Base-by-base conservation (phyloP, 441 rosid species). In the Adansonia madagascariensis region DNA sequence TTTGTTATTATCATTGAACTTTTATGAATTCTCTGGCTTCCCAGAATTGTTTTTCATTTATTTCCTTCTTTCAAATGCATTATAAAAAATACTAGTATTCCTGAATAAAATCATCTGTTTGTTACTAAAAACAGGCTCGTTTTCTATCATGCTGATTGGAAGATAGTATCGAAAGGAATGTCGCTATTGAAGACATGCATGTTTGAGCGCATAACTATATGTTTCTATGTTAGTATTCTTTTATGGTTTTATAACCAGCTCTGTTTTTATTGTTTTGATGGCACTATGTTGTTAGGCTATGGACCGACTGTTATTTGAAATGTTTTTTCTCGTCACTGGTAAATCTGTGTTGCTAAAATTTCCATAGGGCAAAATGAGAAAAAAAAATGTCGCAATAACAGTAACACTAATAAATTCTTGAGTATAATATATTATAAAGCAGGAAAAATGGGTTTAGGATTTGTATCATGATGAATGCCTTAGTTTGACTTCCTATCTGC, bases 401-500 rank as follows among this genome's bases (percentile, higher is more conserved):
- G 46, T 15, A 50, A 15, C 41, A 50, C 61, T 15, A 50, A 22
- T 52, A 27, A 50, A 31, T 70, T 47, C 72, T 70, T 6, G 44
- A 70, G 15, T 5, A 46, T 68, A 68, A 46, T 24, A 6, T 47
- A 49, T 7, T 63, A 8, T 12, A 67, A 67, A 44, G 49, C 31
- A 44, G 35, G 71, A 44, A 20, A 9, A 20, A 8, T 3, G 11
- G 35, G 12, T 47, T 24, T 68, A 3, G 17, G 57, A 68, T 47
- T 47, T 68, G 5, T 68, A 47, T 68, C 73, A 47, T 68, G 57
- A 24, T 47, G 56, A 68, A 47, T 68, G 49, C 73, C 43, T 68
- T 47, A 47, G 49, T 11, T 47, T 68, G 41, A 47, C 22, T 68
- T 67, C 55, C 17, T 44, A 44, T 46, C 5, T 67, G 35, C 17